Percentiles rank a stretch among this genome's conserved stretches.
phyloP scores from a whole-genome alignment of 176 grass and related monocot species.

The Carex cristatella region DNA sequence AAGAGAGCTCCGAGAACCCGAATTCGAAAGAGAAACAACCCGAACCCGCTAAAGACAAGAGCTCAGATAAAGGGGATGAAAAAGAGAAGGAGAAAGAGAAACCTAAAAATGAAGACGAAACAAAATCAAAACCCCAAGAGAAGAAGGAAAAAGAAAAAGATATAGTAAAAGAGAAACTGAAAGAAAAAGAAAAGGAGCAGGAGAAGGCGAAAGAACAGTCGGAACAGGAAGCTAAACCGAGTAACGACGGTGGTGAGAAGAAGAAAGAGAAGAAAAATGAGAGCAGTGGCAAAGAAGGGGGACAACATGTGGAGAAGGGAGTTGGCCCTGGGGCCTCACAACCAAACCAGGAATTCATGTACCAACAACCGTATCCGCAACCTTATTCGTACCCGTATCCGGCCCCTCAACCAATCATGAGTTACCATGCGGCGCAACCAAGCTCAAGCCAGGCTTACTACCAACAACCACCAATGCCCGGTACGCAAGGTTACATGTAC shows the following conservation, averaged over 20 bases:
- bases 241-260: slow-evolving; percentile 13
- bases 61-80: slow-evolving; percentile 30
- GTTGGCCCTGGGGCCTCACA: neutral
- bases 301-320: neutral
- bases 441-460: slow-evolving; percentile 66
- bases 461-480: slow-evolving; percentile 32
- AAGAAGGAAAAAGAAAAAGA: slow-evolving; percentile 31
- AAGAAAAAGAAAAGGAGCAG: slow-evolving; percentile 20
- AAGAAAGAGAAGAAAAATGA: slow-evolving; percentile 33
- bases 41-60: slow-evolving; percentile 16
- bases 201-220: slow-evolving; percentile 6
- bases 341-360: neutral
- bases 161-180: slow-evolving; percentile 18
- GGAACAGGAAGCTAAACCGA: slow-evolving; percentile 23
- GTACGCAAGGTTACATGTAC: slow-evolving; percentile 24
- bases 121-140: neutral
- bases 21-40: slow-evolving; percentile 23
- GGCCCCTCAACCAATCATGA: slow-evolving; percentile 50
- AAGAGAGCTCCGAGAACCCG: slow-evolving; percentile 17
- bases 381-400: slow-evolving; percentile 26
- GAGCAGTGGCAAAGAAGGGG: slow-evolving; percentile 28
- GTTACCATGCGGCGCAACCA: slow-evolving; percentile 61
- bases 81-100: slow-evolving; percentile 32
- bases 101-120: slow-evolving; percentile 27
- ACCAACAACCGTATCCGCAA: neutral